Base-by-base conservation (phyloP, 2,329 filamentous ascomycete species). In the Talaromyces sp. region DNA sequence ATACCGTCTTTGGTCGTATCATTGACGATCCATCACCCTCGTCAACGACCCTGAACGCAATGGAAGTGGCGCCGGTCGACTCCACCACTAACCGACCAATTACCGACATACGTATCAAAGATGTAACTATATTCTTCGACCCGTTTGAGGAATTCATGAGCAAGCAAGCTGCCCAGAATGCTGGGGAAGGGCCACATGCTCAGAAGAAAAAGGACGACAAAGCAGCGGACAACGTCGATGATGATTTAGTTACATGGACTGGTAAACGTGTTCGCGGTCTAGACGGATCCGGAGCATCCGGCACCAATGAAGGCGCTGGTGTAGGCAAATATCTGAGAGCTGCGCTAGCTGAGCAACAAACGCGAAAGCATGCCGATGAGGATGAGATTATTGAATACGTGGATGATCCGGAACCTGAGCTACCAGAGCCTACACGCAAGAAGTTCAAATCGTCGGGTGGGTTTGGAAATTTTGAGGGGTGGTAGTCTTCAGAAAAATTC, bases 401-500 rank as follows among this genome's bases (percentile, higher is more conserved):
- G 33, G 84, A 87, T 67, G 84, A 88, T 22, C 43, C 89, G 87
- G 75, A 87, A 87, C 60, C 35, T 17, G 59, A 50, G 39, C 43
- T 61, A 63, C 76, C 76, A 27, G 88, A 92, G 70, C 92, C 91
- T 19, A 86, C 84, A 3, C 88, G 87, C 77, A 98, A 97, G 80
- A 98, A 97, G 80, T 78, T 82, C 2, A 95, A 91, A 74, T 84
- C 63, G 17, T 82, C 27, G 76, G 74, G 47, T 33, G 73, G 2
- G 0, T 99, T 98, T 83, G 93, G 94, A 2, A 96, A 97, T 78
- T 99, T 99, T 77, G 93, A 97, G 78, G 86, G 82, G 43, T 99
- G 95, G 94, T 97, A 61, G 37, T 43, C 39, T 4, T 37, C 33
- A 56, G 10, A 37, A 56, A 25, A 6, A 37, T 56, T 25, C 31